Conservation (phyloP, 139 green algal species). For the Asterochloris sp. region DNA sequence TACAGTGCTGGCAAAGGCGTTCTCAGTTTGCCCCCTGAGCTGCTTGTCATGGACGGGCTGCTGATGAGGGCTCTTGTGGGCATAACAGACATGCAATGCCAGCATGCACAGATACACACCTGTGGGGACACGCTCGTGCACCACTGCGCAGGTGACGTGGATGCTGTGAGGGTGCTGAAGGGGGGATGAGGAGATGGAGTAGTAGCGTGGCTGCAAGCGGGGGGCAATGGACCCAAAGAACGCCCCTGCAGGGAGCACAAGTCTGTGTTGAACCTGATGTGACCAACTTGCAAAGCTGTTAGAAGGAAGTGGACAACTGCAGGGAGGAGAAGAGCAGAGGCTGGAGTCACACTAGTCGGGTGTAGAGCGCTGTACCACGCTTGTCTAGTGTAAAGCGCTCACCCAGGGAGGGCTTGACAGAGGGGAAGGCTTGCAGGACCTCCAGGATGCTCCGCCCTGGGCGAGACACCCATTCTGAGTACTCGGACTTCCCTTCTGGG, state of each 20-base stretch:
- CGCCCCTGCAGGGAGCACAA: conserved; percentile 39
- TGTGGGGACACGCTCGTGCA: conserved; percentile 60
- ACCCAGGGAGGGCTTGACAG: conserved; percentile 67
- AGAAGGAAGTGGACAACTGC: neutral
- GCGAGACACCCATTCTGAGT: conserved; percentile 48
- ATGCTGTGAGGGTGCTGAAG: conserved; percentile 50
- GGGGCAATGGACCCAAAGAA: conserved; percentile 87
- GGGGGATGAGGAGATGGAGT: conserved; percentile 84
- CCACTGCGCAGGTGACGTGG: conserved; percentile 83
- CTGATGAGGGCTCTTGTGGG: no score
- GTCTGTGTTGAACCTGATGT: neutral
- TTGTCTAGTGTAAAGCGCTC: neutral
- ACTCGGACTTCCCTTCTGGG: conserved; percentile 65
- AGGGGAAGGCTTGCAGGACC: conserved; percentile 84
- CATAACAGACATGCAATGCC: no score
- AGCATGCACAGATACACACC: conserved; percentile 27
- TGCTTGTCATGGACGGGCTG: no score
- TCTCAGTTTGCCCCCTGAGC: no score
- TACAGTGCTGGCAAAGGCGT: no score
- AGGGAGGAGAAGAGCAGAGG: neutral
- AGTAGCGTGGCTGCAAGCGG: conserved; percentile 83
- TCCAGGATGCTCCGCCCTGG: conserved; percentile 61
- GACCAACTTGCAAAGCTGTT: neutral
- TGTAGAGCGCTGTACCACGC: neutral
- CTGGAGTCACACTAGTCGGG: neutral